Percentiles rank a stretch among this genome's conserved stretches.
Evolutionary conservation across 306 rosid genomes (phyloP).

Genomic region (Cajanus cajan): DNA sequence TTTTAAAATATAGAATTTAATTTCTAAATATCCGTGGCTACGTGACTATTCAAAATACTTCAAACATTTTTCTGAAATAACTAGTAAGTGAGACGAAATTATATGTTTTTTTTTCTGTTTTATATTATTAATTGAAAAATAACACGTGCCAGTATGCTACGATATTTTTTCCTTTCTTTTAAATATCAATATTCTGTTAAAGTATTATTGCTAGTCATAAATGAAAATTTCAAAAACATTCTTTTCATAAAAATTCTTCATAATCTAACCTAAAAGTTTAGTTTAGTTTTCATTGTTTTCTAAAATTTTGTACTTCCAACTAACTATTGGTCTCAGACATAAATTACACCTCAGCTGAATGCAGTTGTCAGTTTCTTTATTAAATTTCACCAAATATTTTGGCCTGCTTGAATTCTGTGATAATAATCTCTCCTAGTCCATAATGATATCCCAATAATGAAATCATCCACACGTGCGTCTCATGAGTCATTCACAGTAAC

Average conservation of each 20-base stretch:
- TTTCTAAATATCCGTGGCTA: no score
- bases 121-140: background rate
- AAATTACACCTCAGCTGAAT: constrained; percentile 7
- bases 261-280: background rate
- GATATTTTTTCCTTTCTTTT: background rate
- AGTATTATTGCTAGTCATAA: background rate
- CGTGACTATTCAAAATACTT: no score
- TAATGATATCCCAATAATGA: background rate
- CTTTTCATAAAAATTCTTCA: background rate
- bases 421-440: background rate
- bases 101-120: no score
- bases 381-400: background rate
- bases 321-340: constrained; percentile 18
- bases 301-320: background rate
- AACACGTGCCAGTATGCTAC: background rate
- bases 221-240: background rate
- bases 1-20: no score
- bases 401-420: background rate
- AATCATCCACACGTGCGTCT: background rate
- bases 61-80: no score
- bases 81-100: background rate
- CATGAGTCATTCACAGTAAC: no score
- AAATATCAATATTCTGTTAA: background rate
- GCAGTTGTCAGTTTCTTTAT: background rate
- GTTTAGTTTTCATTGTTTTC: background rate